Evolutionary conservation across 768 basidiomycete species (phyloP), one percentile per base, ranked within the genome.

Genomic region (Podaxis pistillaris): DNA sequence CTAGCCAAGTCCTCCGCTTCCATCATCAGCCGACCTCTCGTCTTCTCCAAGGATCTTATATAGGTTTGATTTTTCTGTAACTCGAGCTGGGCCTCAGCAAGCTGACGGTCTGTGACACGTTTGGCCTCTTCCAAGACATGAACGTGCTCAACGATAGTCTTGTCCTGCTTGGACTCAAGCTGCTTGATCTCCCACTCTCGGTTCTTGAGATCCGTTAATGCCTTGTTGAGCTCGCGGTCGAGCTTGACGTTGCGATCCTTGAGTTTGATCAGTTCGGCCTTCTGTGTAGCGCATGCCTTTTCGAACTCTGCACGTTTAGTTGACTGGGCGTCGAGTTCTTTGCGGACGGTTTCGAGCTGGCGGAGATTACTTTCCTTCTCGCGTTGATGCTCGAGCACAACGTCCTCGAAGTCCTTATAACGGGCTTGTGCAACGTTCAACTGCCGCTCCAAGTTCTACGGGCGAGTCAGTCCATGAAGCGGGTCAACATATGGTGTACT

Each of bases 71-170:
- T 88, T 63, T 87, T 86, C 72, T 88, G 82, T 36, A 96, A 74
- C 71, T 96, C 94, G 19, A 80, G 74, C 60, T 91, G 88, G 0
- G 94, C 90, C 1, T 93, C 91, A 19, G 81, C 85, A 15, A 98
- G 85, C 70, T 97, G 93, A 41, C 90, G 86, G 72, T 98, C 96
- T 1, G 96, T 96, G 61, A 96, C 88, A 38, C 88, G 88, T 74
- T 98, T 98, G 15, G 96, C 96, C 71, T 96, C 93, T 72, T 98
- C 95, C 11, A 96, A 82, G 30, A 98, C 96, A 71, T 98, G 89
- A 26, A 97, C 93, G 70, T 98, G 96, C 74, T 98, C 96, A 49
- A 98, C 95, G 63, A 97, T 96, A n/a, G 93, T 97, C 78, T 96
- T 98, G 79, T 98, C 94, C 70, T 97, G 91, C 70, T 84, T 87